Conservation (phyloP, 2,329 filamentous ascomycete species). For the Xylariaceae sp. region DNA sequence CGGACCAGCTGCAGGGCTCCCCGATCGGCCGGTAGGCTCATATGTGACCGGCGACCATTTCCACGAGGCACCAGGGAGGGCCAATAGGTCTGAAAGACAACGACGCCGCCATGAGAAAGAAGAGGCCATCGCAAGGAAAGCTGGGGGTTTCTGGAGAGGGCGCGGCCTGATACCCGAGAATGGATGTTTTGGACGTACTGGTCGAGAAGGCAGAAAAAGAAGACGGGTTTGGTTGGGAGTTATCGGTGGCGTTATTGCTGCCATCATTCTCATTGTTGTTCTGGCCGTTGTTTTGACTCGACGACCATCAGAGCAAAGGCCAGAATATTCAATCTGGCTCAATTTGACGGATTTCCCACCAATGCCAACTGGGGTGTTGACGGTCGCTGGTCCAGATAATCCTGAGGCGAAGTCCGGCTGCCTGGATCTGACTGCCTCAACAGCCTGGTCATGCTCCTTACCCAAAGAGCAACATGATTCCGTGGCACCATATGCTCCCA, state of each 20-base stretch:
- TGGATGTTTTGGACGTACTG: slow-evolving; percentile 67
- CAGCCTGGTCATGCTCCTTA: slow-evolving; percentile 83
- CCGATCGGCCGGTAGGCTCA: slow-evolving; percentile 48
- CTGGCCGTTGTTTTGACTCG: slow-evolving; percentile 61
- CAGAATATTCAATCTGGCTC: slow-evolving; percentile 64
- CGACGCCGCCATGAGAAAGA: slow-evolving; percentile 66
- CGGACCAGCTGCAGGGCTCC: slow-evolving; percentile 39
- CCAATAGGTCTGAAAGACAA: slow-evolving; percentile 52
- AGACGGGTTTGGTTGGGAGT: slow-evolving; percentile 63
- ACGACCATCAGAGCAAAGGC: slow-evolving; percentile 33
- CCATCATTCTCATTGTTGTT: slow-evolving; percentile 60
- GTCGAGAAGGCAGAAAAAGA: slow-evolving; percentile 65
- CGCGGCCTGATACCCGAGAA: slow-evolving; percentile 63
- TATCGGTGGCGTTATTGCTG: slow-evolving; percentile 51
- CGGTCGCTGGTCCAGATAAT: slow-evolving; percentile 73
- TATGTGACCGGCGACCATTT: slow-evolving; percentile 51
- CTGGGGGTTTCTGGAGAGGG: slow-evolving; percentile 67
- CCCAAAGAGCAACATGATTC: slow-evolving; percentile 75
- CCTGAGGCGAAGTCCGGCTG: slow-evolving; percentile 68
- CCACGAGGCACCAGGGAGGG: slow-evolving; percentile 43
- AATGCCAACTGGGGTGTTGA: slow-evolving; percentile 81
- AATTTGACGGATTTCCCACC: slow-evolving; percentile 86
- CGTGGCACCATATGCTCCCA: slow-evolving; percentile 63
- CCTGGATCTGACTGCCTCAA: slow-evolving; percentile 61
- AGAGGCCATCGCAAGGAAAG: slow-evolving; percentile 59